phyloP scores from a whole-genome alignment of 352 stramenopile species.

The Pythium chondricola region DNA sequence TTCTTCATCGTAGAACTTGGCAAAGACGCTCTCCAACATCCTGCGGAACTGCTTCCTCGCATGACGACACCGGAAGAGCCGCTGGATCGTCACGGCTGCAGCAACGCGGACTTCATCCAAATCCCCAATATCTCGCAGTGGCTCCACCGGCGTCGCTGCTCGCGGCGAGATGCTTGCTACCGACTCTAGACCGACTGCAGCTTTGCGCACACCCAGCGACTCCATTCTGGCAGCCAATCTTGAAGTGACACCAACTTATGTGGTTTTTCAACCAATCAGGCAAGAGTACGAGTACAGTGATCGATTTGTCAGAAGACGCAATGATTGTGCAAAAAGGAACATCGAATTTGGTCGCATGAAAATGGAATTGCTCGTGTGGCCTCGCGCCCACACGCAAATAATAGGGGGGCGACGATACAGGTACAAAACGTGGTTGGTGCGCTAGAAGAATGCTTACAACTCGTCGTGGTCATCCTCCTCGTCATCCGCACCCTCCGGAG shows the following conservation, averaged over 20 bases:
- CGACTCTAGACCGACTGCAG: background rate
- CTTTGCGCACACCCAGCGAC: too few species aligned
- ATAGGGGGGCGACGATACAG: slow-evolving; percentile 2
- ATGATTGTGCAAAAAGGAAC: too few species aligned
- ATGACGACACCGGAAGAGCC: slow-evolving; percentile 48
- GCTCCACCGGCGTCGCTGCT: slow-evolving; percentile 21
- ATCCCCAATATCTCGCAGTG: slow-evolving; percentile 4
- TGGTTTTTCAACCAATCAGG: slow-evolving; percentile 9
- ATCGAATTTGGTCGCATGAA: too few species aligned
- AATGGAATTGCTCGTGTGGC: too few species aligned
- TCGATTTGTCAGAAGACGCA: too few species aligned
- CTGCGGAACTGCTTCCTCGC: slow-evolving; percentile 32
- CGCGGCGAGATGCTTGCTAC: background rate
- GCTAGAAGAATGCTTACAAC: slow-evolving; percentile 73
- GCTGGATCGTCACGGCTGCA: slow-evolving; percentile 40
- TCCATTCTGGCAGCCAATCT: too few species aligned
- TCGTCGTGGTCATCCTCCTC: slow-evolving; percentile 94
- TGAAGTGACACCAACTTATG: too few species aligned
- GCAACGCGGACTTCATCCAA: slow-evolving; percentile 15
- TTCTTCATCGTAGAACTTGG: slow-evolving; percentile 67
- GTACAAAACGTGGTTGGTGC: slow-evolving; percentile 11
- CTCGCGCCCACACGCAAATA: background rate
- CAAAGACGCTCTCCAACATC: slow-evolving; percentile 51
- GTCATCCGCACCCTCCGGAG: slow-evolving; percentile 60
- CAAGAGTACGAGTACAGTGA: too few species aligned